Percentiles rank a stretch among this genome's conserved stretches.
These are phyloP conservation scores for Annona cherimola DNA, from an alignment of 164 flowering plant genomes.

Conservation along the genomic window DNA sequence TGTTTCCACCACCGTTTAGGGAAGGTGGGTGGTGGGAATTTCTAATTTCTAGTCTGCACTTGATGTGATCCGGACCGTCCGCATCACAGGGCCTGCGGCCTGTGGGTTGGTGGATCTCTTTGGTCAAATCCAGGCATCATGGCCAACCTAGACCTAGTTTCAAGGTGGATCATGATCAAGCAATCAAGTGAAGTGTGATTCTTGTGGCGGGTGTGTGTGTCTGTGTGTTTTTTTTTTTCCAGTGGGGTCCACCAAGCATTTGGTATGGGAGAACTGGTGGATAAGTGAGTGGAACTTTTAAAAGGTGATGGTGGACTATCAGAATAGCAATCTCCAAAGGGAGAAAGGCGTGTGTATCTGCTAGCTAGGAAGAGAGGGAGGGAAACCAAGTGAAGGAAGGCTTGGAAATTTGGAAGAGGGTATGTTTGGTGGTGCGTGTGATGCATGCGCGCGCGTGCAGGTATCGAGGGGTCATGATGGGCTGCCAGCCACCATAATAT, in stretches of 20 bases:
- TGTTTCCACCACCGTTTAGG: neutral
- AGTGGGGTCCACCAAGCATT: neutral
- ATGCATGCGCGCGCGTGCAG: constrained; percentile 39
- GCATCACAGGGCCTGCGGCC: neutral
- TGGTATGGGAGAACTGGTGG: neutral
- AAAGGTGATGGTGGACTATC: constrained; percentile 1
- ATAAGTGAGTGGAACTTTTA: neutral
- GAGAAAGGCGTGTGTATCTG: neutral
- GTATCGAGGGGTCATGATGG: constrained; percentile 22
- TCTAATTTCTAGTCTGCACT: neutral
- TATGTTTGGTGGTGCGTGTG: constrained; percentile 16
- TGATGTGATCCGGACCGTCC: neutral
- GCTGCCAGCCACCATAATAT: constrained; percentile 22
- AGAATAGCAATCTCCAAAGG: neutral
- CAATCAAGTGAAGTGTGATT: neutral
- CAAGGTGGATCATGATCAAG: neutral
- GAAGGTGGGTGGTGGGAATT: neutral
- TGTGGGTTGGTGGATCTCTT: neutral
- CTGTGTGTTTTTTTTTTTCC: neutral
- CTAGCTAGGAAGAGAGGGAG: neutral
- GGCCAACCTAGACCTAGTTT: neutral
- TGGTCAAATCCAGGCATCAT: neutral
- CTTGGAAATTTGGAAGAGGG: neutral
- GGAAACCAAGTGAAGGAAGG: no score
- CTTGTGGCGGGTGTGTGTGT: neutral